Percentiles rank a stretch among this genome's conserved stretches.
phyloP scores from a whole-genome alignment of 2,329 filamentous ascomycete genomes.

The Rachicladosporium sp. region DNA sequence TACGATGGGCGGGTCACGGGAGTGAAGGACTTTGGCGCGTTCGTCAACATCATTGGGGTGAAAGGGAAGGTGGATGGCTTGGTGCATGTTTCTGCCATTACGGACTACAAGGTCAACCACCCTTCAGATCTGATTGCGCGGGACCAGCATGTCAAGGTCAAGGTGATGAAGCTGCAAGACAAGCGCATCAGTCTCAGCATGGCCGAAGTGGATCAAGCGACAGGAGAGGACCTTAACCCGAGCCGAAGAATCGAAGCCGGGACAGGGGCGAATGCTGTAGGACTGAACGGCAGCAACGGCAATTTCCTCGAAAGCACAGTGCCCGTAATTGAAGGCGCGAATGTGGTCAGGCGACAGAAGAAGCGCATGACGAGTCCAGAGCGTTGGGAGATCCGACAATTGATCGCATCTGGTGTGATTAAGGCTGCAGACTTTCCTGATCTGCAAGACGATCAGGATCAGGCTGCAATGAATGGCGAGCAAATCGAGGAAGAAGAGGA shows the following conservation, averaged over 20 bases:
- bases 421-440: conserved; percentile 92
- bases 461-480: conserved; percentile 74
- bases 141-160: conserved; percentile 81
- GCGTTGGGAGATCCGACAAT: conserved; percentile 90
- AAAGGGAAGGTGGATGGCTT: conserved; percentile 82
- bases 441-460: conserved; percentile 74
- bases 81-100: conserved; percentile 84
- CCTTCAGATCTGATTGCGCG: conserved; percentile 74
- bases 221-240: conserved; percentile 70
- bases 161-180: conserved; percentile 77
- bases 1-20: conserved; percentile 85
- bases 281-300: conserved; percentile 55
- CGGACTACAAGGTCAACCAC: conserved; percentile 77
- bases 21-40: conserved; percentile 89
- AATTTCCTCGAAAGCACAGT: conserved; percentile 43
- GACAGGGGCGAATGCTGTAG: conserved; percentile 82
- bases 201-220: conserved; percentile 91
- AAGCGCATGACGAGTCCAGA: conserved; percentile 96
- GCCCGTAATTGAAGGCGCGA: conserved; percentile 47
- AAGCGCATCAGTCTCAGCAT: conserved; percentile 78
- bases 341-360: conserved; percentile 50
- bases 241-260: conserved; percentile 61
- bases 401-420: conserved; percentile 88
- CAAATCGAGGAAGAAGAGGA: conserved; percentile 91
- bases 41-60: conserved; percentile 82